Percentiles rank a stretch among this genome's conserved stretches.
These are phyloP conservation scores for Acrodontium crateriforme DNA, from an alignment of 2,329 filamentous ascomycete species.

Conservation along the genomic window DNA sequence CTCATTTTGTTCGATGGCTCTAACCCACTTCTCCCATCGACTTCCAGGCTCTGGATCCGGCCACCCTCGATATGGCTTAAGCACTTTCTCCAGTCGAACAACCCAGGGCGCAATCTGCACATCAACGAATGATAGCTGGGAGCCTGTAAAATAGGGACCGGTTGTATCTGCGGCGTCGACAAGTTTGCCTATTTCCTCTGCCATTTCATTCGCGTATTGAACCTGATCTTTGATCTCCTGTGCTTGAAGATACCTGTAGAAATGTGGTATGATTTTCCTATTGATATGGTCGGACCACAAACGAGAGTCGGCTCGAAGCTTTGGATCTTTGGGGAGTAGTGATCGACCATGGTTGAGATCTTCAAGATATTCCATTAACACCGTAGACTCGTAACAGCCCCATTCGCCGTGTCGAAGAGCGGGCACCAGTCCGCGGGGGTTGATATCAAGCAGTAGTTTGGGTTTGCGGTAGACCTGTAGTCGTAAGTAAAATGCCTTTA, in stretches of 20 bases:
- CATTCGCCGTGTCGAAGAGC: constrained; percentile 66
- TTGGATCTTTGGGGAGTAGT: constrained; percentile 52
- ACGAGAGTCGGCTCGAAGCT: constrained; percentile 57
- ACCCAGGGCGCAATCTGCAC: constrained; percentile 66
- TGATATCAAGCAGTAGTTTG: constrained; percentile 57
- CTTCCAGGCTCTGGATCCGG: constrained; percentile 47
- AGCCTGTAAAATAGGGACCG: constrained; percentile 57
- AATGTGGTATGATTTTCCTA: constrained; percentile 58
- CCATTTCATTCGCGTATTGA: constrained; percentile 46
- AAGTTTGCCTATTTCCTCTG: constrained; percentile 49
- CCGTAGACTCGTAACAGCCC: constrained; percentile 68
- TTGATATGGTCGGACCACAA: constrained; percentile 78
- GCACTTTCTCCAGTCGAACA: constrained; percentile 50
- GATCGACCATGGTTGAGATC: constrained; percentile 49
- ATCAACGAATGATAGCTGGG: constrained; percentile 50
- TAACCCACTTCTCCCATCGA: constrained; percentile 56
- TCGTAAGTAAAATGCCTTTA: background rate
- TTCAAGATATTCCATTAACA: constrained; percentile 80
- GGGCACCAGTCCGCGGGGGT: constrained; percentile 62
- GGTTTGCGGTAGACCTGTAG: constrained; percentile 53
- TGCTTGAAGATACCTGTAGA: constrained; percentile 60
- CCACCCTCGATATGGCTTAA: constrained; percentile 53
- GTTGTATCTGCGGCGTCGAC: constrained; percentile 42
- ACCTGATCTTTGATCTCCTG: constrained; percentile 46
- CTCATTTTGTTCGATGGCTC: constrained; percentile 51